These are phyloP conservation scores for Pyracantha coccinea DNA, from an alignment of 331 rosid genomes.

Conservation along the genomic window DNA sequence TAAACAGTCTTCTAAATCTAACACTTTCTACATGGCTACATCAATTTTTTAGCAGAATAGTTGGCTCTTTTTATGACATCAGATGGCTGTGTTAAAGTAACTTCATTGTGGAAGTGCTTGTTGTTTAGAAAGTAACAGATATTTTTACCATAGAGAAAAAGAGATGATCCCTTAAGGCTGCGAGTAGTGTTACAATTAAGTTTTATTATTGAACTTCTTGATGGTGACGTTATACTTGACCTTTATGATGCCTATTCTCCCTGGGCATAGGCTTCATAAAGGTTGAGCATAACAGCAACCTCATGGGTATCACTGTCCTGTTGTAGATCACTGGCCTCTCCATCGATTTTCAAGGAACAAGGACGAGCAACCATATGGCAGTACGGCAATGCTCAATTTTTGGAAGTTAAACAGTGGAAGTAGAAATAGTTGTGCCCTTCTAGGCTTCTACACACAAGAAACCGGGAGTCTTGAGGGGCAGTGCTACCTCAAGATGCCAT, in stretches of 20 bases:
- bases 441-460: not conserved
- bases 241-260: too few relatives aligned
- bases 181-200: too few relatives aligned
- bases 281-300: too few relatives aligned
- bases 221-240: too few relatives aligned
- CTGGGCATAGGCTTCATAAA: too few relatives aligned
- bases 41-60: not conserved
- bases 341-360: not conserved
- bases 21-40: not conserved
- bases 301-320: not conserved
- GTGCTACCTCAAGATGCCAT: not conserved
- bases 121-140: too few relatives aligned
- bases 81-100: too few relatives aligned
- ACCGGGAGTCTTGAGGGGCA: not conserved
- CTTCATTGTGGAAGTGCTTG: too few relatives aligned
- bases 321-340: not conserved
- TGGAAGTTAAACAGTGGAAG: not conserved
- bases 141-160: too few relatives aligned
- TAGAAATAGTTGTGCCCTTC: not conserved
- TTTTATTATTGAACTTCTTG: too few relatives aligned
- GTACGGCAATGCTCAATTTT: not conserved
- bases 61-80: not conserved
- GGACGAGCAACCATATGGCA: not conserved
- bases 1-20: not conserved
- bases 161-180: too few relatives aligned